Conservation (phyloP, 306 rosid genomes). For the Sesbania bispinosa region DNA sequence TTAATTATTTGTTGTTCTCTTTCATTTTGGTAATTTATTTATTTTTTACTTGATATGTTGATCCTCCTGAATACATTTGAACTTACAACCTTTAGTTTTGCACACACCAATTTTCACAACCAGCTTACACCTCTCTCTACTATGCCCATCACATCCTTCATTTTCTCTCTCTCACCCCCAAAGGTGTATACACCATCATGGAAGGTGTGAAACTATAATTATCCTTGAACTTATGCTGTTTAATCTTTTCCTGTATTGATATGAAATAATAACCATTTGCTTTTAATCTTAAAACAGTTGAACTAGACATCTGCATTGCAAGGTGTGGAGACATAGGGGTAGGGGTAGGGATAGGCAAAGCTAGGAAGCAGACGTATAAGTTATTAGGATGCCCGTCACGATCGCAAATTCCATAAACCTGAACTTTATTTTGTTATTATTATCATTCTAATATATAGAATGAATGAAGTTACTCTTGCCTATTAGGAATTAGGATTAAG, state of each 20-base stretch:
- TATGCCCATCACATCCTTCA: no score
- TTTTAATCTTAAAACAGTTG: not conserved
- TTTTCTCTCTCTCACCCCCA: no score
- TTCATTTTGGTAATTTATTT: not conserved
- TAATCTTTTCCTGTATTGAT: not conserved
- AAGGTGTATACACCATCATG: no score
- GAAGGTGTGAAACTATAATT: no score
- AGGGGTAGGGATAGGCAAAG: not conserved
- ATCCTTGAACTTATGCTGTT: not conserved
- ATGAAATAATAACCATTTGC: not conserved
- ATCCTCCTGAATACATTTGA: not conserved
- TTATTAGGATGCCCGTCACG: not conserved
- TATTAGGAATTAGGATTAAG: not conserved
- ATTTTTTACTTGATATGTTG: not conserved
- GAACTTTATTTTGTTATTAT: not conserved
- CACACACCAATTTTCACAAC: no score
- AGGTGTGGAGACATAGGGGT: not conserved
- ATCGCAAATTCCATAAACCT: not conserved
- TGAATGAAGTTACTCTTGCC: not conserved
- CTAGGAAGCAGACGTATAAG: not conserved
- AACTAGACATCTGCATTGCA: not conserved
- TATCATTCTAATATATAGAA: not conserved
- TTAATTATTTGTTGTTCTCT: not conserved
- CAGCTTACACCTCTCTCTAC: no score
- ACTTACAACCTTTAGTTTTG: no score